These are phyloP conservation scores for Russula brevipes DNA, from an alignment of 768 basidiomycete species.

Conservation along the genomic window DNA sequence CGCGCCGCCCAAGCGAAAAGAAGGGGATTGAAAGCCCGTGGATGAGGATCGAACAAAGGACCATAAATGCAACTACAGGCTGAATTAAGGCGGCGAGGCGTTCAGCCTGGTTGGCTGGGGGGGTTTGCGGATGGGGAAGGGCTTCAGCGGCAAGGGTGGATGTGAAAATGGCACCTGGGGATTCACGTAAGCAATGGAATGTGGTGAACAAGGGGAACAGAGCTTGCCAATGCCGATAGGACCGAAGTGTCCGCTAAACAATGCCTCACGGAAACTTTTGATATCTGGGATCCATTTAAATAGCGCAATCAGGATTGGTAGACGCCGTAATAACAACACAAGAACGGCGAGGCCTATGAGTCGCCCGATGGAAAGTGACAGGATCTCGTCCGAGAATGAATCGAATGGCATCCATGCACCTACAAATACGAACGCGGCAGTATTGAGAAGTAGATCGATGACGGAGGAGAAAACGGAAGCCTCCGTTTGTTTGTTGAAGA, in stretches of 20 bases:
- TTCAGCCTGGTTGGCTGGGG: constrained; percentile 54
- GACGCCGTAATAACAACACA: constrained; percentile 73
- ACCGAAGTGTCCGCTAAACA: constrained; percentile 95
- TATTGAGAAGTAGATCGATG: constrained; percentile 93
- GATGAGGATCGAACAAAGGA: constrained; percentile 81
- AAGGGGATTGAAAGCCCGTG: constrained; percentile 92
- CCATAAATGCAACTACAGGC: constrained; percentile 93
- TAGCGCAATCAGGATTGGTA: constrained; percentile 77
- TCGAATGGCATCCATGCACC: constrained; percentile 97
- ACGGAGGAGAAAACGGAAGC: constrained; percentile 95
- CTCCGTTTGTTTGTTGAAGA: constrained; percentile 90
- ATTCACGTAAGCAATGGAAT: constrained; percentile 10
- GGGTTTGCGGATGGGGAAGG: constrained; percentile 43
- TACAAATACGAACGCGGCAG: constrained; percentile 91
- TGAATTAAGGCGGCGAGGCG: constrained; percentile 72
- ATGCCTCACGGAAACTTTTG: constrained; percentile 87
- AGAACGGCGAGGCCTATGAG: constrained; percentile 78
- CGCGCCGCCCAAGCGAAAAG: constrained; percentile 86
- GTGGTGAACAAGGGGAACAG: background rate
- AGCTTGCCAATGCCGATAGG: constrained; percentile 69
- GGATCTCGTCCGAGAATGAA: constrained; percentile 58
- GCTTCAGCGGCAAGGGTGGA: constrained; percentile 69
- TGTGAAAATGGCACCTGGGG: constrained; percentile 84
- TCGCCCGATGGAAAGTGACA: constrained; percentile 77
- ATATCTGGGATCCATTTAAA: constrained; percentile 96